phyloP scores from a whole-genome alignment of 2,329 filamentous ascomycete species.

The Trichoderma aggressivum region DNA sequence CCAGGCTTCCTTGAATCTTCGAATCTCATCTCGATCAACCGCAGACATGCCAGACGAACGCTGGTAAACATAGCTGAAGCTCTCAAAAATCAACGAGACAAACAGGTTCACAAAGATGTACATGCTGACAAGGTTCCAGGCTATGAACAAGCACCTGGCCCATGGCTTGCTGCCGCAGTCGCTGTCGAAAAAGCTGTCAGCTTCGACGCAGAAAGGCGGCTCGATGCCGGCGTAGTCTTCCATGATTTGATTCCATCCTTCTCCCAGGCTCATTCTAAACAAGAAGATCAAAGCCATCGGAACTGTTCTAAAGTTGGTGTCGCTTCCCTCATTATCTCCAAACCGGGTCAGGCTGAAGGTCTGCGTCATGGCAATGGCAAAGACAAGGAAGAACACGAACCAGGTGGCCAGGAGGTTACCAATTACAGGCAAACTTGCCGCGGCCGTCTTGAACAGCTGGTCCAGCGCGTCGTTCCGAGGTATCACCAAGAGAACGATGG shows the following conservation, averaged over 20 bases:
- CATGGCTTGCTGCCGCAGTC: conserved; percentile 91
- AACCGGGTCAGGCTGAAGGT: conserved; percentile 94
- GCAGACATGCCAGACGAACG: conserved; percentile 87
- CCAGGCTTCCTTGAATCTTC: conserved; percentile 98
- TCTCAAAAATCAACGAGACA: conserved; percentile 97
- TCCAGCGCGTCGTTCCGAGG: conserved; percentile 95
- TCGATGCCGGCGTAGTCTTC: conserved; percentile 83
- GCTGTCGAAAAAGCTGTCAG: conserved; percentile 71
- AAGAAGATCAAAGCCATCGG: conserved; percentile 90
- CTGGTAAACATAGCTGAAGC: conserved; percentile 98
- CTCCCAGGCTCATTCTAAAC: conserved; percentile 88
- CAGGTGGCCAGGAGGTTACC: conserved; percentile 91
- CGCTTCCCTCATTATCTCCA: conserved; percentile 65
- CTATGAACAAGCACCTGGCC: conserved; percentile 86
- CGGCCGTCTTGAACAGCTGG: conserved; percentile 97
- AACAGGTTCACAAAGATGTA: conserved; percentile 99
- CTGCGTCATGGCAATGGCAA: conserved; percentile 93
- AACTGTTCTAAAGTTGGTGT: conserved; percentile 90
- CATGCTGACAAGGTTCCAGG: conserved; percentile 99
- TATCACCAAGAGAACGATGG: conserved; percentile 84
- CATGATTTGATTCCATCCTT: conserved; percentile 97
- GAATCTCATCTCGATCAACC: conserved; percentile 88
- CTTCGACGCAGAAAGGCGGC: conserved; percentile 75
- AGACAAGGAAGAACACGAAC: conserved; percentile 95
- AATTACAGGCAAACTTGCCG: conserved; percentile 86